Conservation (phyloP, 306 rosid genomes). For the Elaeagnus macrophylla region DNA sequence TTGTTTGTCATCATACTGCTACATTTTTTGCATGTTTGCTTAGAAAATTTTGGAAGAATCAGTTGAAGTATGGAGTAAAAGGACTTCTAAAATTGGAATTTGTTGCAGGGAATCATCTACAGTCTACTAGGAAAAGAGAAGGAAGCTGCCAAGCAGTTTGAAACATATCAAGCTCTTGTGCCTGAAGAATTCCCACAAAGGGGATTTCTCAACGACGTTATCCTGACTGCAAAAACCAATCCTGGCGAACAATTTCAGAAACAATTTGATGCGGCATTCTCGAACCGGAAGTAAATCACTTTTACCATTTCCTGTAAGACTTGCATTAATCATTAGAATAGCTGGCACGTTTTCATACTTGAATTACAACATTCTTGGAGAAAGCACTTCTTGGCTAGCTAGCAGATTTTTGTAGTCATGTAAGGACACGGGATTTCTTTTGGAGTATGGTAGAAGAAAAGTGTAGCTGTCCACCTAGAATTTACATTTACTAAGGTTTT, state of each 20-base stretch:
- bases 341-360: background rate
- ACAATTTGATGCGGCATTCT: constrained; percentile 43
- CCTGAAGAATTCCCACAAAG: constrained; percentile 85
- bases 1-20: background rate
- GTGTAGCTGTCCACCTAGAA: too few relatives aligned
- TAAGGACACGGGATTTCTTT: too few relatives aligned
- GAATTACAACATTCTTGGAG: background rate
- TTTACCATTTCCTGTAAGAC: background rate
- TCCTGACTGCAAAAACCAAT: constrained; percentile 54
- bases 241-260: constrained; percentile 48
- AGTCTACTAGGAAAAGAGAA: constrained; percentile 57
- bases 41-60: background rate
- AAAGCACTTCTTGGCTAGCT: background rate
- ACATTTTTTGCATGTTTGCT: too few relatives aligned
- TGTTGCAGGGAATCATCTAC: constrained; percentile 77
- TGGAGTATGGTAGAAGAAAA: too few relatives aligned
- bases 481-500: too few relatives aligned
- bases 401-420: background rate
- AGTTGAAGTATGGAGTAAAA: constrained; percentile 2
- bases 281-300: constrained; percentile 27
- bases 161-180: constrained; percentile 57
- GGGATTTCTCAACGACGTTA: constrained; percentile 73
- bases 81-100: background rate
- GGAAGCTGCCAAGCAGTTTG: constrained; percentile 77
- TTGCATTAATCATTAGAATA: background rate